phyloP scores from a whole-genome alignment of 306 rosid species.

The Alnus glutinosa region DNA sequence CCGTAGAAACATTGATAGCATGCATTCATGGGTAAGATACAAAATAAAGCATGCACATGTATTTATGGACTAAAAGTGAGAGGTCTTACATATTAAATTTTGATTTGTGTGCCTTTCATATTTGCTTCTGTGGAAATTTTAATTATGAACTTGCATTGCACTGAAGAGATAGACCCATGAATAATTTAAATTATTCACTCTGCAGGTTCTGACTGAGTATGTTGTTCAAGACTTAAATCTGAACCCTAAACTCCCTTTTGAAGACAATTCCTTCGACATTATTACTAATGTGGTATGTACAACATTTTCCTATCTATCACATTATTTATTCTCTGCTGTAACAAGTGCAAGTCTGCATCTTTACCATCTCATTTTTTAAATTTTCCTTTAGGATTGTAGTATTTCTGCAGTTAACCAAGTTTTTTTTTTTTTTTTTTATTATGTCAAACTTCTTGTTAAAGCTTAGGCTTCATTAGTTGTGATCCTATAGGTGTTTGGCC shows the following conservation, averaged over 20 bases:
- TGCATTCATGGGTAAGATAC: neutral
- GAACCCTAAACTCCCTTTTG: constrained; percentile 67
- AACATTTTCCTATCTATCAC: constrained; percentile 1
- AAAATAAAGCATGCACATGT: neutral
- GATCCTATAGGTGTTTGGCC: constrained; percentile 5
- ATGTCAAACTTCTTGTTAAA: neutral
- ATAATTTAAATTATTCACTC: constrained; percentile 24
- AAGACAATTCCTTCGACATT: constrained; percentile 68
- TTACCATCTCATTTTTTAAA: neutral
- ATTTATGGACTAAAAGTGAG: neutral
- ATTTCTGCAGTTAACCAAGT: neutral
- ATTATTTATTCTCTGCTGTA: neutral
- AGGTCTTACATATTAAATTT: neutral
- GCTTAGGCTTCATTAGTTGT: constrained; percentile 10
- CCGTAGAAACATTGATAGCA: neutral
- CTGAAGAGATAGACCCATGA: neutral
- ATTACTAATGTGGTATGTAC: constrained; percentile 72
- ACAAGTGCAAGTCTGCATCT: constrained; percentile 13
- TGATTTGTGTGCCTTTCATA: neutral
- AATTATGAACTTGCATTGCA: neutral
- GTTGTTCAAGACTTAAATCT: constrained; percentile 70
- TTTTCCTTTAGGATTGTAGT: neutral
- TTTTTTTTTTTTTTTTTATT: neutral
- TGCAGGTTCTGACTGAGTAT: constrained; percentile 73
- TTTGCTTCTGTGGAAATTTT: neutral